A percentile compares a stretch with the other conserved stretches of the same genome.
Evolutionary conservation across 805 yeast genomes (phyloP).

Genomic region (Candida vartiovaarae): DNA sequence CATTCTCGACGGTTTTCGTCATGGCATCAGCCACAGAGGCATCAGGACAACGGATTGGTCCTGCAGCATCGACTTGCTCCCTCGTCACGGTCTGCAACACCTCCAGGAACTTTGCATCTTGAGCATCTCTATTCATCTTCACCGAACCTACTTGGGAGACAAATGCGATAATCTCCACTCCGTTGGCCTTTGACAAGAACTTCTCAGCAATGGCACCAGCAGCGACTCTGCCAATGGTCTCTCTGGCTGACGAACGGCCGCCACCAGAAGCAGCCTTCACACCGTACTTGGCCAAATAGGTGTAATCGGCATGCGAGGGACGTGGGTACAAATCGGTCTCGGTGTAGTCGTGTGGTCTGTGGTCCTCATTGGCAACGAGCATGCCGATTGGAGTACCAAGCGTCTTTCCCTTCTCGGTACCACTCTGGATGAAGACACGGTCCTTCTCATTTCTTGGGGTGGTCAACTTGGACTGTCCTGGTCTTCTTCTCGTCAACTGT

Average conservation of each 20-base stretch:
- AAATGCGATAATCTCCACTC: conserved; percentile 93
- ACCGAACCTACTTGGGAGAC: conserved; percentile 87
- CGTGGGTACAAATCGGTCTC: conserved; percentile 95
- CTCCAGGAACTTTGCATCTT: conserved; percentile 55
- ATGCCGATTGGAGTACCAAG: conserved; percentile 94
- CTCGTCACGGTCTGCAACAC: conserved; percentile 73
- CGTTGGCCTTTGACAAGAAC: conserved; percentile 64
- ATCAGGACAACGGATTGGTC: conserved; percentile 94
- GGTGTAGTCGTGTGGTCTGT: conserved; percentile 91
- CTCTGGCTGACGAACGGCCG: conserved; percentile 95
- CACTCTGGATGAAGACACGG: conserved; percentile 85
- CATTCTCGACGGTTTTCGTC: conserved; percentile 81
- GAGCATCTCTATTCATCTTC: conserved; percentile 68
- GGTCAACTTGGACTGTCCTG: conserved; percentile 88
- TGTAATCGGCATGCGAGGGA: conserved; percentile 97
- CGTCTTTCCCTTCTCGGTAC: conserved; percentile 85
- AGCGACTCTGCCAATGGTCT: conserved; percentile 97
- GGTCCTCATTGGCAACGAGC: conserved; percentile 91
- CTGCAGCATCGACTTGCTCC: conserved; percentile 78
- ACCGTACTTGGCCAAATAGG: conserved; percentile 87
- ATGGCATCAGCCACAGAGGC: conserved; percentile 60
- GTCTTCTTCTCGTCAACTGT: conserved; percentile 93
- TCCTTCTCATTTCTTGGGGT: conserved; percentile 98
- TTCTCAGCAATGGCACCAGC: conserved; percentile 99
- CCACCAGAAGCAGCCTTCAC: conserved; percentile 94